Evolutionary conservation across 768 basidiomycete species (phyloP), one percentile per base, ranked within the genome.

Genomic region (Fomitopsis pulvina): DNA sequence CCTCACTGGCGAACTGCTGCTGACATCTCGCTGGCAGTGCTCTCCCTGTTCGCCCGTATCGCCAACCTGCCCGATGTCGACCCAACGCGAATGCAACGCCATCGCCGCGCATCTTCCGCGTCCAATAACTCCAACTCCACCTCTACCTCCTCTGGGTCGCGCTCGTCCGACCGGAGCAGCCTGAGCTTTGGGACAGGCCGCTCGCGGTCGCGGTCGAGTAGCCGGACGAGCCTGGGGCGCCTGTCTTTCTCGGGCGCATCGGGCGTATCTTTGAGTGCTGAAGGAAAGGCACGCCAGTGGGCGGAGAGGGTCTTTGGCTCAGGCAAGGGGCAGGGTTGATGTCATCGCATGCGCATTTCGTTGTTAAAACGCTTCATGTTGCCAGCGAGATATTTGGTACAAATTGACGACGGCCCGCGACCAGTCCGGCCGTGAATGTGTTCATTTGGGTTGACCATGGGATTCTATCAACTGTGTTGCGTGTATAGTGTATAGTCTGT

Each of bases 21-120:
- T 30, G 22, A 48, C 12, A 25, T 45, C 14, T 39, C n/a, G 45
- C 22, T n/a, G 43, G 1, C 52, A 88, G 88, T 90, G 43, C 77
- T 92, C 24, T 87, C 87, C 2, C 68, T 87, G 24, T 92, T 92
- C 60, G 89, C 87, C 0, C 82, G 76, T 41, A 65, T 85, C 38
- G 87, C 85, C 45, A 81, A 85, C 52, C 75, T 92, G 29, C 72
- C 81, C 2, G 76, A 85, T 55, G 76, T 91, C 29, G 88, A 92
- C 59, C 89, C 89, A 16, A 80, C 79, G 2, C 77, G 76, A 44
- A 87, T 87, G 75, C 84, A 84, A 63, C 81, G 86, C 37, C 87
- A 87, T 59, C 82, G 89, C 2, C 79, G 87, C 20, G 83, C 85
- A 2, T 88, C 87, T 0, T 88, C 86, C 0, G 65, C 83, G 2